Evolutionary conservation across 257 asterid species (phyloP).

Genomic region (Voacanga thouarsii): DNA sequence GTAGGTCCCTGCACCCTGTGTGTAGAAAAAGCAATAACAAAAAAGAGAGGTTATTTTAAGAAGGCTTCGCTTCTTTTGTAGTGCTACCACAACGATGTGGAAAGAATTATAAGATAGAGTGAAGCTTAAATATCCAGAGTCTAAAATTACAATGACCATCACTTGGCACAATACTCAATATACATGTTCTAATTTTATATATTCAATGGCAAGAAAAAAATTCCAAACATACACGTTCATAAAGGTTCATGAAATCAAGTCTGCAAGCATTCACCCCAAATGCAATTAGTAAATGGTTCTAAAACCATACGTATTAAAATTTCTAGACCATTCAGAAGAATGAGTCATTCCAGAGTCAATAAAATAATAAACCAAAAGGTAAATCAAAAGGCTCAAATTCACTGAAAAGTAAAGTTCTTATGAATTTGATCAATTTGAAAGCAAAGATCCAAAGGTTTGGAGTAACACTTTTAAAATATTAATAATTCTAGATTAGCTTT

Average conservation of each 20-base stretch:
- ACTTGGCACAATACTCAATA: background rate
- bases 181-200: background rate
- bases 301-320: background rate
- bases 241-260: background rate
- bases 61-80: background rate
- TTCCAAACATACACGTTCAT: background rate
- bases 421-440: background rate
- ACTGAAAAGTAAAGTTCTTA: background rate
- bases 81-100: conserved; percentile 14
- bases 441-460: background rate
- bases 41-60: background rate
- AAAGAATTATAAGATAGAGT: conserved; percentile 12
- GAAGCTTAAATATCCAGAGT: background rate
- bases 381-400: background rate
- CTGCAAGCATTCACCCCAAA: background rate
- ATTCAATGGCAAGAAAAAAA: background rate
- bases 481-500: background rate
- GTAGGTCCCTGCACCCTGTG: conserved; percentile 99
- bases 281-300: background rate
- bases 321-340: background rate
- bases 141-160: background rate
- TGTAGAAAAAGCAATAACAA: conserved; percentile 11
- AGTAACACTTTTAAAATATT: background rate
- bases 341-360: background rate
- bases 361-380: background rate